A percentile compares a stretch with the other conserved stretches of the same genome.
Conservation (phyloP, 2,329 filamentous ascomycete genomes). For the Microsporum canis region DNA sequence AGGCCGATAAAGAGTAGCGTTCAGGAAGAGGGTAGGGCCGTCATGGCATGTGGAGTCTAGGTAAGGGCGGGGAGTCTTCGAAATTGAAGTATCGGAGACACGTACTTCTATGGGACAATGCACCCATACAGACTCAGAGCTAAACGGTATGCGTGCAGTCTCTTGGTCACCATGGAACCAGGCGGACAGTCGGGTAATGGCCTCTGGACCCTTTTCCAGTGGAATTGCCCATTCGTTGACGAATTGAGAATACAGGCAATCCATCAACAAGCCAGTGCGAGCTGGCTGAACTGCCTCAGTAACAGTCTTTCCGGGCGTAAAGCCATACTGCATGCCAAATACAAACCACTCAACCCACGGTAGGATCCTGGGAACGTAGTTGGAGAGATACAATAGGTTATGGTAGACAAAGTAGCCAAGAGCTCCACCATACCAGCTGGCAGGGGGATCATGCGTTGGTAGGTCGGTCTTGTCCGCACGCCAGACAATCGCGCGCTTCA, state of each 20-base stretch:
- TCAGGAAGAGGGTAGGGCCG: slow-evolving; percentile 73
- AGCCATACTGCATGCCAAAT: slow-evolving; percentile 95
- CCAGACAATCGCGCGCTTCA: slow-evolving; percentile 79
- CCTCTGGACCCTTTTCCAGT: slow-evolving; percentile 73
- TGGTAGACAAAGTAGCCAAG: slow-evolving; percentile 88
- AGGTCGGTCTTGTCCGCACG: slow-evolving; percentile 66
- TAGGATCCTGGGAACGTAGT: slow-evolving; percentile 65
- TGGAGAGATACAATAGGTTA: slow-evolving; percentile 69
- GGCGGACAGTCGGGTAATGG: slow-evolving; percentile 65
- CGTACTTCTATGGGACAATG: slow-evolving; percentile 91
- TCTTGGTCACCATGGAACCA: slow-evolving; percentile 72
- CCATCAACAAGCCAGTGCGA: slow-evolving; percentile 75
- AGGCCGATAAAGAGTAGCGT: slow-evolving; percentile 78
- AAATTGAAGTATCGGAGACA: slow-evolving; percentile 56
- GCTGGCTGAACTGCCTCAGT: slow-evolving; percentile 70
- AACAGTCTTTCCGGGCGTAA: slow-evolving; percentile 52
- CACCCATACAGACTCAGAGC: slow-evolving; percentile 66
- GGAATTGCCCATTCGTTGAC: slow-evolving; percentile 98
- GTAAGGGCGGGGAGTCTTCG: slow-evolving; percentile 45
- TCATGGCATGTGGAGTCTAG: slow-evolving; percentile 60
- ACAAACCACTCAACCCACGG: slow-evolving; percentile 93
- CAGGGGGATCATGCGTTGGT: slow-evolving; percentile 46
- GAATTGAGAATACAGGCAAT: slow-evolving; percentile 96
- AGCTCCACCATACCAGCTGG: slow-evolving; percentile 67
- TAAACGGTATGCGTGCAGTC: slow-evolving; percentile 65